phyloP scores from a whole-genome alignment of 306 rosid genomes.

The Lithocarpus polystachyus region DNA sequence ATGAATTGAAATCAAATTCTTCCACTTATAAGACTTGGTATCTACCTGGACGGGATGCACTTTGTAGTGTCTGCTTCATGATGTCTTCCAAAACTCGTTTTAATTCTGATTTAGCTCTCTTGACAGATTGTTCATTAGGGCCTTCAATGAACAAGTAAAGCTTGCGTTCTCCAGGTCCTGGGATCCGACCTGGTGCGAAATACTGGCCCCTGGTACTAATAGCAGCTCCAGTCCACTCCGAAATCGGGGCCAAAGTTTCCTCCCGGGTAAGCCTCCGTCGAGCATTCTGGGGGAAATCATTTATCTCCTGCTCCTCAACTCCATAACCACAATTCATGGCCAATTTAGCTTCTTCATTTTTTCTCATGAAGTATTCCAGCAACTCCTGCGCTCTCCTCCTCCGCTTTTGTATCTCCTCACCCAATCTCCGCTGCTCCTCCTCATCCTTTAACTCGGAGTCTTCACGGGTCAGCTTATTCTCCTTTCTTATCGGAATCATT shows the following conservation, averaged over 20 bases:
- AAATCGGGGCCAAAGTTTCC: conserved; percentile 91
- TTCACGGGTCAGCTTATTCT: conserved; percentile 50
- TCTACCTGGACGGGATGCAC: conserved; percentile 86
- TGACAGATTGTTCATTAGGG: conserved; percentile 79
- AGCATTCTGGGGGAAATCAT: conserved; percentile 97
- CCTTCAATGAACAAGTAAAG: conserved; percentile 93
- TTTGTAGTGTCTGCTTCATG: conserved; percentile 78
- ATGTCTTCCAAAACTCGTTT: conserved; percentile 90
- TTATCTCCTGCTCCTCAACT: conserved; percentile 78
- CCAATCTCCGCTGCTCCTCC: conserved; percentile 58
- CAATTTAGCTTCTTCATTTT: conserved; percentile 49
- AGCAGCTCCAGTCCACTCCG: conserved; percentile 97
- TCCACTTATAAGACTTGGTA: conserved; percentile 77
- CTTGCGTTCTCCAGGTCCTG: conserved; percentile 93
- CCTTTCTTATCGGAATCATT: conserved; percentile 41
- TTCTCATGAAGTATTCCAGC: conserved; percentile 76
- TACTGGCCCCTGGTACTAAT: conserved; percentile 93
- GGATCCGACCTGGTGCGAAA: conserved; percentile 69
- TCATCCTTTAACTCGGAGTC: conserved; percentile 68
- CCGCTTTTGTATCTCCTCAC: conserved; percentile 90
- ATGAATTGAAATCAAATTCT: conserved; percentile 29
- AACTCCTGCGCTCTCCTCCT: conserved; percentile 94
- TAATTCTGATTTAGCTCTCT: conserved; percentile 82
- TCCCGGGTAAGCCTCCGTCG: conserved; percentile 95
- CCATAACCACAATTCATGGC: conserved; percentile 28